phyloP scores from a whole-genome alignment of 2,329 filamentous ascomycete genomes.

The Exophiala sideris region DNA sequence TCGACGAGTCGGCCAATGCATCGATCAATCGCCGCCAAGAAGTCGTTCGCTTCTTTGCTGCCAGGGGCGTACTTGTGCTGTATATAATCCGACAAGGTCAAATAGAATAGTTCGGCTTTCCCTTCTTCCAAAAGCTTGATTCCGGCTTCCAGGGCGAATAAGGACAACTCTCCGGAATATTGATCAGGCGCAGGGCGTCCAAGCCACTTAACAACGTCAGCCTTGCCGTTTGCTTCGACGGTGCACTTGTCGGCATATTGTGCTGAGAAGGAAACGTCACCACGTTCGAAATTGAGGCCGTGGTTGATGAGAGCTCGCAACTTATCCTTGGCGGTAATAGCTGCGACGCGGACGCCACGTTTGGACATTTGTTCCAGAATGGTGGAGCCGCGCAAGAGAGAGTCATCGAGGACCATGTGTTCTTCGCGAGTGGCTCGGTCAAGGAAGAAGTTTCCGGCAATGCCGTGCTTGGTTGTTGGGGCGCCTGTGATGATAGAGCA shows the following conservation, averaged over 20 bases:
- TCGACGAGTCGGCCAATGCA: slow-evolving; percentile 34
- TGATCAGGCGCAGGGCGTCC: slow-evolving; percentile 38
- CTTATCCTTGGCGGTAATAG: slow-evolving; percentile 47
- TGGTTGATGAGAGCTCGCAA: slow-evolving; percentile 41
- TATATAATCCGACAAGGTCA: slow-evolving; percentile 46
- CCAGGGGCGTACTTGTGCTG: slow-evolving; percentile 44
- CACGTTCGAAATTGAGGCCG: slow-evolving; percentile 30
- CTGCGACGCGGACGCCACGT: slow-evolving; percentile 40
- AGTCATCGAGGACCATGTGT: slow-evolving; percentile 42
- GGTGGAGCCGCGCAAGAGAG: slow-evolving; percentile 41
- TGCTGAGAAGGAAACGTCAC: slow-evolving; percentile 41
- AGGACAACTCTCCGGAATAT: slow-evolving; percentile 44
- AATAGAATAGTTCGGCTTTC: slow-evolving; percentile 41
- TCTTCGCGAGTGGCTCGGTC: slow-evolving; percentile 40
- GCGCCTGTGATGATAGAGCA: slow-evolving; percentile 45
- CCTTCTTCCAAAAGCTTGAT: slow-evolving; percentile 41
- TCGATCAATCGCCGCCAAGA: slow-evolving; percentile 36
- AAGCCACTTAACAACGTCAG: slow-evolving; percentile 38
- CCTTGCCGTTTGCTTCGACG: slow-evolving; percentile 36
- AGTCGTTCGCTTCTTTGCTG: slow-evolving; percentile 37
- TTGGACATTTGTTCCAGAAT: slow-evolving; percentile 41
- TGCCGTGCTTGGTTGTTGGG: slow-evolving; percentile 41
- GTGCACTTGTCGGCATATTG: slow-evolving; percentile 34
- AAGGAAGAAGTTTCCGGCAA: slow-evolving; percentile 45
- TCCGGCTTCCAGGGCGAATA: slow-evolving; percentile 45